Conservation (phyloP, 2,329 filamentous ascomycete species). For the Neofusicoccum ribis region DNA sequence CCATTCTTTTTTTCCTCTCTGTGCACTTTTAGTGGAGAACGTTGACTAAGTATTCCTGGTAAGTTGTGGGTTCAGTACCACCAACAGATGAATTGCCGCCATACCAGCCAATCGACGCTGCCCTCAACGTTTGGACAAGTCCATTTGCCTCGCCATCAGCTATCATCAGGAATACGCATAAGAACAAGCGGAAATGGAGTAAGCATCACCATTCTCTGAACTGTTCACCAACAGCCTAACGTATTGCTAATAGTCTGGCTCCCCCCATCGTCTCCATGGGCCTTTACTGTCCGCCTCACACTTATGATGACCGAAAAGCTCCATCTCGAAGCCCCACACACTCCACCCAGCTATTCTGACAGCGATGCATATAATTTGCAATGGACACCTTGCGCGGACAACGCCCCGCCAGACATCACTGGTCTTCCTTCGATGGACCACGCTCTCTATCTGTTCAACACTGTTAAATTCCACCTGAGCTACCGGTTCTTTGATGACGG, state of each 20-base stretch:
- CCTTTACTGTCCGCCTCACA: background rate
- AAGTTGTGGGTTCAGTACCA: background rate
- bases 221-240: background rate
- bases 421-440: background rate
- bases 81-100: background rate
- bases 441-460: background rate
- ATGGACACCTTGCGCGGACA: background rate
- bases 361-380: background rate
- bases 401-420: background rate
- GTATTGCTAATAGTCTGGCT: background rate
- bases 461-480: background rate
- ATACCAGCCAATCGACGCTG: background rate
- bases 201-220: background rate
- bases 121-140: background rate
- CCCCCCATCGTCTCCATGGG: background rate
- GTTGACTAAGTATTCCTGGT: background rate
- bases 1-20: background rate
- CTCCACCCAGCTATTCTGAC: background rate
- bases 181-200: background rate
- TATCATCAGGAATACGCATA: background rate
- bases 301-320: constrained; percentile 3
- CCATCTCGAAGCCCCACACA: background rate
- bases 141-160: background rate
- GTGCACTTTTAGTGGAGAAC: background rate
- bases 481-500: background rate